A percentile compares a stretch with the other conserved stretches of the same genome.
Evolutionary conservation across 2,329 filamentous ascomycete genomes (phyloP).

Genomic region (Pyrenophora graminea): DNA sequence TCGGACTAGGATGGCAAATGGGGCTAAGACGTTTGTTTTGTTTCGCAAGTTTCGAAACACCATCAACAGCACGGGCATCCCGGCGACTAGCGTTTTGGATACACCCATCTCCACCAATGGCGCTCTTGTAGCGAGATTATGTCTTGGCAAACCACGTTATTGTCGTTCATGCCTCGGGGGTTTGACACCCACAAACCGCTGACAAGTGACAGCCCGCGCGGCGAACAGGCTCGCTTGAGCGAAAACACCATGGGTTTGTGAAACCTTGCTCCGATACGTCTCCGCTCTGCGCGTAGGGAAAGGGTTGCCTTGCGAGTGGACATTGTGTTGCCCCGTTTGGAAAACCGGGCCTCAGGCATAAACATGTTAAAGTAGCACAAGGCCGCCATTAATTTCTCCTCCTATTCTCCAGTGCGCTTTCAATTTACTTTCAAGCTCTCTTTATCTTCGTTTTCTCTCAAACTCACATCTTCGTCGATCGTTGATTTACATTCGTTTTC

Average conservation of each 20-base stretch:
- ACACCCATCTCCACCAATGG: slow-evolving; percentile 2
- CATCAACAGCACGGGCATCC: slow-evolving; percentile 9
- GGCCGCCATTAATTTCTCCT: background rate
- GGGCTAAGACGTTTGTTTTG: background rate
- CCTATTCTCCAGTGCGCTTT: slow-evolving; percentile 4
- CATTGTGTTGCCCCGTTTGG: too few relatives aligned
- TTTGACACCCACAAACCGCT: slow-evolving; percentile 2
- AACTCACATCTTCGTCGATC: slow-evolving; percentile 3
- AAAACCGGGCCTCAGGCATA: slow-evolving; percentile 5
- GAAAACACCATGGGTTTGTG: slow-evolving; percentile 5
- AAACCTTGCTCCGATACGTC: slow-evolving; percentile 2
- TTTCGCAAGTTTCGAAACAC: slow-evolving; percentile 19
- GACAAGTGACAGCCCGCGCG: background rate
- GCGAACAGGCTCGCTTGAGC: slow-evolving; percentile 11
- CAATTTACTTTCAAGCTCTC: slow-evolving; percentile 5
- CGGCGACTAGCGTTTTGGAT: slow-evolving; percentile 21
- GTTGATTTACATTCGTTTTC: slow-evolving; percentile 19
- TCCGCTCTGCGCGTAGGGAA: too few relatives aligned
- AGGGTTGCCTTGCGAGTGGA: too few relatives aligned
- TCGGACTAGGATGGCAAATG: background rate
- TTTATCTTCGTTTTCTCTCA: background rate
- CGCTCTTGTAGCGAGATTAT: background rate
- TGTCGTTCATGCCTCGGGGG: slow-evolving; percentile 14
- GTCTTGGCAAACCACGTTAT: background rate
- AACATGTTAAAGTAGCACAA: background rate